Evolutionary conservation across 345 rosid genomes (phyloP).

Genomic region (Draba incana): DNA sequence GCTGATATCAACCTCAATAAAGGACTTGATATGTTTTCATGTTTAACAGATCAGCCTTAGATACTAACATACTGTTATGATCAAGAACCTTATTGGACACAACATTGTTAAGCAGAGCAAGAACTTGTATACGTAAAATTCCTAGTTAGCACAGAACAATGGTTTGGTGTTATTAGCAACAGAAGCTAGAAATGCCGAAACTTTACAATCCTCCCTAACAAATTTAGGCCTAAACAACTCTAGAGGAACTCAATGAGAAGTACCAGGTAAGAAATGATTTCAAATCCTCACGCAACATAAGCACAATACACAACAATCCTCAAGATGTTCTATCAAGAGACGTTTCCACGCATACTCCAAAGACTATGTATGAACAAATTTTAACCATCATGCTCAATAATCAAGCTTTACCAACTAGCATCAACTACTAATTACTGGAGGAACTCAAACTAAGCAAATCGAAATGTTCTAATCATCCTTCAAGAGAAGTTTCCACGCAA

Average conservation of each 20-base stretch:
- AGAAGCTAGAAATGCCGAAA: not conserved
- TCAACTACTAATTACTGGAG: no score
- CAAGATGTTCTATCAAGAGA: not conserved
- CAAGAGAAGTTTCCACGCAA: slow-evolving; percentile 2
- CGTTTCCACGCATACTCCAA: not conserved
- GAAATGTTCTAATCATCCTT: no score
- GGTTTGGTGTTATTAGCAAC: not conserved
- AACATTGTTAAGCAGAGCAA: slow-evolving; percentile 24
- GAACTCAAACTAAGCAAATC: no score
- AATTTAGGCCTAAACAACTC: slow-evolving; percentile 9
- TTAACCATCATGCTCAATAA: not conserved
- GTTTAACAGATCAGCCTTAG: not conserved
- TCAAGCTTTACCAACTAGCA: no score
- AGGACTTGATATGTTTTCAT: slow-evolving; percentile 2
- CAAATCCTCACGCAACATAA: slow-evolving; percentile 1
- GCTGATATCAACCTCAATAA: not conserved
- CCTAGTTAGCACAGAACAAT: slow-evolving; percentile 15
- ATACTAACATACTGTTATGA: slow-evolving; percentile 1
- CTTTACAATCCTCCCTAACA: not conserved
- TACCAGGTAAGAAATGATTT: not conserved
- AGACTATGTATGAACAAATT: not conserved
- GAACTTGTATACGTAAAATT: slow-evolving; percentile 1
- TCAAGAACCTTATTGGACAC: no score
- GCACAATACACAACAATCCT: slow-evolving; percentile 4
- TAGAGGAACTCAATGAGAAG: not conserved